Conservation (phyloP, 352 stramenopile genomes). For the Elongisporangium prolatum region DNA sequence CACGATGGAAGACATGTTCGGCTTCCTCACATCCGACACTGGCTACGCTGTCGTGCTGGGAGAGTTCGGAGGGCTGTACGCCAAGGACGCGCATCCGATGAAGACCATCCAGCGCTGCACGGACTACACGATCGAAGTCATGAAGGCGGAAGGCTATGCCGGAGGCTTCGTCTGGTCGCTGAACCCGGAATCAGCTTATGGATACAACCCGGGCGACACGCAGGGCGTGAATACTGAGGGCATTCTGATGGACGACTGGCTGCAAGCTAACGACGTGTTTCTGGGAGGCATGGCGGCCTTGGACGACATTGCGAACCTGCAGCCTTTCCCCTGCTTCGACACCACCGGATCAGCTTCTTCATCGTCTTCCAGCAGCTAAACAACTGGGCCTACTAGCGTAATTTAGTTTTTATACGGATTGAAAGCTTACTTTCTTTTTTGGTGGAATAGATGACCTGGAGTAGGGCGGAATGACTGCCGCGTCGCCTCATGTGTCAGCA, state of each 20-base stretch:
- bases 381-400: no score
- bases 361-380: no score
- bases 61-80: slow-evolving; percentile 55
- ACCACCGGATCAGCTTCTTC: neutral
- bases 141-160: slow-evolving; percentile 31
- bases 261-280: slow-evolving; percentile 39
- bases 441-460: no score
- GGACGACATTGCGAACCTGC: slow-evolving; percentile 27
- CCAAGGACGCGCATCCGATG: slow-evolving; percentile 38
- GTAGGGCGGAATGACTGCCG: no score
- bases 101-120: slow-evolving; percentile 41
- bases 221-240: slow-evolving; percentile 35
- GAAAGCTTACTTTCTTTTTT: no score
- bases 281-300: slow-evolving; percentile 33
- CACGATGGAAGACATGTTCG: slow-evolving; percentile 42
- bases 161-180: slow-evolving; percentile 60
- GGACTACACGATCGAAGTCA: slow-evolving; percentile 44
- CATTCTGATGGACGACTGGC: slow-evolving; percentile 41
- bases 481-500: no score
- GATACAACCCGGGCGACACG: slow-evolving; percentile 43
- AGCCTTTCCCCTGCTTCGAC: slow-evolving; percentile 41
- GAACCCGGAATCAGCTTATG: slow-evolving; percentile 57
- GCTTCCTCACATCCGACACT: slow-evolving; percentile 12
- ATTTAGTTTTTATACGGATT: no score
- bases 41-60: slow-evolving; percentile 30